These are phyloP conservation scores for Tylopilus sp. DNA, from an alignment of 768 basidiomycete genomes.

Conservation along the genomic window DNA sequence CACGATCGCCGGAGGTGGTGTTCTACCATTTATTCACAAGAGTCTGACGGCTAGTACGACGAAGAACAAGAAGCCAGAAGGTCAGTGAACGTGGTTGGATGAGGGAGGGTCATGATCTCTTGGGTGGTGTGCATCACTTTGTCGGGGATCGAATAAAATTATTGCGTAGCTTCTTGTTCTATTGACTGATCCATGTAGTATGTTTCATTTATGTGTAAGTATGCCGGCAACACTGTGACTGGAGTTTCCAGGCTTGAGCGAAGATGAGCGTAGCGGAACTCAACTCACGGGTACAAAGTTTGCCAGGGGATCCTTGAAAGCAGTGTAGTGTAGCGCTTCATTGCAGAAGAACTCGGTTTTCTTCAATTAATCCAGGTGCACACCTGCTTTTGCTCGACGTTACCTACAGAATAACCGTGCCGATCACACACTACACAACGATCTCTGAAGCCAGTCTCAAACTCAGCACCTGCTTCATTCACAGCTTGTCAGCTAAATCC, in stretches of 20 bases:
- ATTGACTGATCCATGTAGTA: conserved; percentile 13
- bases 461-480: no score
- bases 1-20: no score
- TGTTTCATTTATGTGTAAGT: conserved; percentile 9
- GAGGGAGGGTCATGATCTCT: background rate
- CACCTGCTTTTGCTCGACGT: no score
- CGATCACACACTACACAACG: no score
- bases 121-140: conserved; percentile 4
- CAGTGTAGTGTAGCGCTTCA: no score
- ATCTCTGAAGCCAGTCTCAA: no score
- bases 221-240: conserved; percentile 1
- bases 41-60: conserved; percentile 53
- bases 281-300: no score
- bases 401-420: no score
- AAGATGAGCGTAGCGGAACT: no score
- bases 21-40: conserved; percentile 88
- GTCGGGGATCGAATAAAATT: conserved; percentile 10
- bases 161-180: conserved; percentile 13
- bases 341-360: no score
- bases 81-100: conserved; percentile 16
- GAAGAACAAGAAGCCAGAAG: conserved; percentile 46
- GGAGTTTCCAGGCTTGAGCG: background rate
- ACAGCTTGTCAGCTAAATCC: background rate
- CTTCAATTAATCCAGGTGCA: no score
- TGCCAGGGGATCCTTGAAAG: no score